Conservation (phyloP, 2,329 filamentous ascomycete genomes). For the Coniochaeta pulveracea region DNA sequence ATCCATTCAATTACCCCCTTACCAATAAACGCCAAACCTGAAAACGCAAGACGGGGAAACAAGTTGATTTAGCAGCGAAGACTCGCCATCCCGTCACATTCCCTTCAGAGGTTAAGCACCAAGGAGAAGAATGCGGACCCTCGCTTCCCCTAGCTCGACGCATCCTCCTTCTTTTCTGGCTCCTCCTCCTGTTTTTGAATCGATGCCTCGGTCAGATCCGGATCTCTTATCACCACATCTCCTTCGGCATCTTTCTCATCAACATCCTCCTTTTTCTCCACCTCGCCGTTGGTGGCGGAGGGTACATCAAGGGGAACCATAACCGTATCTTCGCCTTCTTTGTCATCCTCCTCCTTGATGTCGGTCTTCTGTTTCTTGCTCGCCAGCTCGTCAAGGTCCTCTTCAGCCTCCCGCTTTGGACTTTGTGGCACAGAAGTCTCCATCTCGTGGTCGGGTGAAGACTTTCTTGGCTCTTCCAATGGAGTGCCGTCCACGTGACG, state of each 20-base stretch:
- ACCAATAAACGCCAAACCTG: too few relatives aligned
- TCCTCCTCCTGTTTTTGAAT: too few relatives aligned
- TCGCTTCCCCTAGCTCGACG: background rate
- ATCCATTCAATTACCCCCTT: too few relatives aligned
- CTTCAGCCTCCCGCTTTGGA: conserved; percentile 45
- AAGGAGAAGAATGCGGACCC: too few relatives aligned
- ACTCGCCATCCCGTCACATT: too few relatives aligned
- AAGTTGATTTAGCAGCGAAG: too few relatives aligned
- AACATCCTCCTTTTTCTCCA: background rate
- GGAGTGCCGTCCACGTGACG: conserved; percentile 25
- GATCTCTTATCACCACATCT: conserved; percentile 2
- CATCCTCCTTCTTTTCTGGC: background rate
- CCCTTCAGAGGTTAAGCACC: too few relatives aligned
- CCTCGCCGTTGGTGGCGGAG: background rate
- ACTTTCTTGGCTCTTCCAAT: too few relatives aligned
- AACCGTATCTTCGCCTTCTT: background rate
- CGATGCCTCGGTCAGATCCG: background rate
- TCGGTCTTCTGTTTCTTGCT: conserved; percentile 8
- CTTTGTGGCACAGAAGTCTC: conserved; percentile 17
- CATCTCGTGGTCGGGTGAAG: conserved; percentile 17
- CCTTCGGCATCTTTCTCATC: background rate
- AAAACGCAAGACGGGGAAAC: too few relatives aligned
- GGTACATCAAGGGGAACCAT: background rate
- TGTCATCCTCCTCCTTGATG: conserved; percentile 6
- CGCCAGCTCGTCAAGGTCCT: conserved; percentile 24